phyloP scores from a whole-genome alignment of 2,329 filamentous ascomycete genomes.

The Lecanicillium sp. region DNA sequence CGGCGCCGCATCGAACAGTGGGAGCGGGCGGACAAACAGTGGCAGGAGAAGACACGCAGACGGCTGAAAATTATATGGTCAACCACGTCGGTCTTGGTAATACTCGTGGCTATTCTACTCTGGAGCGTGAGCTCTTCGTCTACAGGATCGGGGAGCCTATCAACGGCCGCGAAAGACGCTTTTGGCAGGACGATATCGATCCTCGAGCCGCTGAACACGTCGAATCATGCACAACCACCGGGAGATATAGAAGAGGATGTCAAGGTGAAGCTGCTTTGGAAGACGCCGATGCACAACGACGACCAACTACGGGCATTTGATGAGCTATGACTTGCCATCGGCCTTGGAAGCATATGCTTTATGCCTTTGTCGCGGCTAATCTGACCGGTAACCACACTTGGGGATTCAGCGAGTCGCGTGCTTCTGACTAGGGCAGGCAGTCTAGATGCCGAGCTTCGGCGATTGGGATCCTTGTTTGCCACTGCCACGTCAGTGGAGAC shows the following conservation, averaged over 20 bases:
- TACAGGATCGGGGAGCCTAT: background rate
- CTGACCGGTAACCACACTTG: too few relatives aligned
- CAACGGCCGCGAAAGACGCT: background rate
- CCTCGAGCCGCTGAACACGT: conserved; percentile 8
- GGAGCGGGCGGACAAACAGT: conserved; percentile 58
- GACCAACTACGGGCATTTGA: conserved; percentile 36
- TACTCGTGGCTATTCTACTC: conserved; percentile 39
- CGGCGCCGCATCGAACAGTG: conserved; percentile 56
- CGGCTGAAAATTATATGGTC: conserved; percentile 57
- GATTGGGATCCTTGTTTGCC: too few relatives aligned
- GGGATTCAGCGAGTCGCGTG: too few relatives aligned
- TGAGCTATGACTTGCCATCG: conserved; percentile 40
- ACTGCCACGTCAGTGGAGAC: too few relatives aligned
- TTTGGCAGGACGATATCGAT: conserved; percentile 8
- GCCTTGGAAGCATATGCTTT: too few relatives aligned
- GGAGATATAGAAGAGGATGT: conserved; percentile 15
- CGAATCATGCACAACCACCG: conserved; percentile 11
- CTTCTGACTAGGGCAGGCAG: too few relatives aligned
- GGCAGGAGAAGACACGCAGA: conserved; percentile 58
- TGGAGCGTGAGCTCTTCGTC: conserved; percentile 15
- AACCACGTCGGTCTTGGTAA: conserved; percentile 38
- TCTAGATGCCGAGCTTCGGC: too few relatives aligned
- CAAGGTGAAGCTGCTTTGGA: conserved; percentile 16
- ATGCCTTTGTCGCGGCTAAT: too few relatives aligned
- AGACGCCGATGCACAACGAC: conserved; percentile 19